These are phyloP conservation scores for Borealophlyctis nickersoniae DNA, from an alignment of 192 early-diverging fungal species.

Conservation along the genomic window DNA sequence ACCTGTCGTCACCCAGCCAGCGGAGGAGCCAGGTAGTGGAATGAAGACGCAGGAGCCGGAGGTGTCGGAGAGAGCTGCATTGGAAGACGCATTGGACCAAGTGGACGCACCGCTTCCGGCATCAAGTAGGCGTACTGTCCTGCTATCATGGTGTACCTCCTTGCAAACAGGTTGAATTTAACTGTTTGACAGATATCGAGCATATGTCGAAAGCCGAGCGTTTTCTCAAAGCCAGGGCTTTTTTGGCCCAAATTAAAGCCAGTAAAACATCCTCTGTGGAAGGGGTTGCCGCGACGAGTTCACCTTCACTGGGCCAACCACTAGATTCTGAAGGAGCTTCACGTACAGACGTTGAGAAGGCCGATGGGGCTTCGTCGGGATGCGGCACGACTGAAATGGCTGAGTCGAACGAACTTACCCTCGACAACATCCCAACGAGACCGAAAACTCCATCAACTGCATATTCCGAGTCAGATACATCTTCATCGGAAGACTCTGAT, in stretches of 20 bases:
- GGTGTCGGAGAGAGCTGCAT: neutral
- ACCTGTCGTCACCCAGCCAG: neutral
- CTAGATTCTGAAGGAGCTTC: neutral
- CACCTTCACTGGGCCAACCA: neutral
- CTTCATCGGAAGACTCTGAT: too few species aligned
- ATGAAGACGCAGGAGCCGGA: neutral
- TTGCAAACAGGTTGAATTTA: too few species aligned
- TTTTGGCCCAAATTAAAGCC: neutral
- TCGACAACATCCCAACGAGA: neutral
- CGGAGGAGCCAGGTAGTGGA: neutral
- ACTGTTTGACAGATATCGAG: neutral
- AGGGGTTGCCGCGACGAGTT: neutral
- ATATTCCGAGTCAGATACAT: too few species aligned
- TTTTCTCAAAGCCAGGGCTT: neutral
- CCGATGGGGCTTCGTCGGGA: neutral
- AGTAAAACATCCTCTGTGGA: neutral
- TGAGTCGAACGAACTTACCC: too few species aligned
- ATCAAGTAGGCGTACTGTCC: neutral
- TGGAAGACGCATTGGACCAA: neutral
- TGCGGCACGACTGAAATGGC: too few species aligned
- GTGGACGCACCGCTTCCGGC: neutral
- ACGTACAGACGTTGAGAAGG: neutral
- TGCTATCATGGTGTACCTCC: neutral
- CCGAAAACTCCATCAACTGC: too few species aligned
- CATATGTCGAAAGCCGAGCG: neutral